A percentile compares a stretch with the other conserved stretches of the same genome.
These are phyloP conservation scores for Ustilago shanxiensis DNA, from an alignment of 1,284 basidiomycete genomes.

Conservation along the genomic window DNA sequence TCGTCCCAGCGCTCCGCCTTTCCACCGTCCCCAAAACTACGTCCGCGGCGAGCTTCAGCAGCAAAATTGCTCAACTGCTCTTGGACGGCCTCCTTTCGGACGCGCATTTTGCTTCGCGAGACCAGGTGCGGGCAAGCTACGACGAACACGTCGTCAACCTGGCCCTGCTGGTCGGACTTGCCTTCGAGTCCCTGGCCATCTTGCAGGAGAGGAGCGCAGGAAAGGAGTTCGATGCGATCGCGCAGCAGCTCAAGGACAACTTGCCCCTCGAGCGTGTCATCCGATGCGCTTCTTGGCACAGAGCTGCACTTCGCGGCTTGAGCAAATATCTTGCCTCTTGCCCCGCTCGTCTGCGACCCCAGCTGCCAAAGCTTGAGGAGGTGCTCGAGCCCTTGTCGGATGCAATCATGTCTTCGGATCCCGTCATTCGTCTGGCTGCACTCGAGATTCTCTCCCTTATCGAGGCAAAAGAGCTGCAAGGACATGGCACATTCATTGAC, in stretches of 20 bases:
- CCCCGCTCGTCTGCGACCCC: constrained; percentile 24
- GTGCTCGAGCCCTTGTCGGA: constrained; percentile 31
- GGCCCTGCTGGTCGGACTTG: constrained; percentile 36
- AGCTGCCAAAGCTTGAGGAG: constrained; percentile 27
- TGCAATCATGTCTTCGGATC: constrained; percentile 56
- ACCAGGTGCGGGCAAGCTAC: constrained; percentile 31
- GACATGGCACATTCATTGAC: constrained; percentile 21
- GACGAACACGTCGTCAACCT: constrained; percentile 40
- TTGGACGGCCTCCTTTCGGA: constrained; percentile 35
- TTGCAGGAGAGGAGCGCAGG: constrained; percentile 34
- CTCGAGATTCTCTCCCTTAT: constrained; percentile 52
- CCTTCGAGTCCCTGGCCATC: constrained; percentile 39
- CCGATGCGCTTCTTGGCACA: constrained; percentile 47
- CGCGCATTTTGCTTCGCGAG: constrained; percentile 19
- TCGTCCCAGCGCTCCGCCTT: constrained; percentile 46
- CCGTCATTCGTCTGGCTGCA: constrained; percentile 48
- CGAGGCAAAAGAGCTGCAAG: constrained; percentile 19
- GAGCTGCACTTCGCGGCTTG: constrained; percentile 32
- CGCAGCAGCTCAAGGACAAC: constrained; percentile 24
- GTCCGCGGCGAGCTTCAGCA: constrained; percentile 17
- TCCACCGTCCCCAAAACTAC: constrained; percentile 31
- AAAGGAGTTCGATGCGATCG: constrained; percentile 25
- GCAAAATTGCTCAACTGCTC: constrained; percentile 33
- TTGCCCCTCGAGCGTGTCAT: constrained; percentile 28
- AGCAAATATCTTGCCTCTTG: constrained; percentile 43